Percentiles rank a stretch among this genome's conserved stretches.
Conservation (phyloP, 2,329 filamentous ascomycete genomes). For the Rhinocladiella similis region DNA sequence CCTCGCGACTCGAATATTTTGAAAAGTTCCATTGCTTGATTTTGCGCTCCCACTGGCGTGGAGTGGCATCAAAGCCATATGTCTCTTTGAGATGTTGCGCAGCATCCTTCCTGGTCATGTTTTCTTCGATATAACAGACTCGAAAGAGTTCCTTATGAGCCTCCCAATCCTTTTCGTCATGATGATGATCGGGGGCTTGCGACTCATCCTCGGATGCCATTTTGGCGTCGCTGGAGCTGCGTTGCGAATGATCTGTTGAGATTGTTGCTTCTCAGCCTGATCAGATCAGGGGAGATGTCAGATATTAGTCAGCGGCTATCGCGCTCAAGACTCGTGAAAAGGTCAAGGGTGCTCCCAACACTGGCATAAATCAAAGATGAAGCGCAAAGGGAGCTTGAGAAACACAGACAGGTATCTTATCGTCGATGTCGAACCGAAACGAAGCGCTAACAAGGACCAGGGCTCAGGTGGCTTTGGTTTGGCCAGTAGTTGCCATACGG, state of each 20-base stretch:
- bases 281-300: neutral
- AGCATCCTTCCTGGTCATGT: slow-evolving; percentile 28
- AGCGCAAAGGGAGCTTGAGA: neutral
- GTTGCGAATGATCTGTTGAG: neutral
- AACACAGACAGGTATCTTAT: neutral
- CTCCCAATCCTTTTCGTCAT: slow-evolving; percentile 30
- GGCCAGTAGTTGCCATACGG: neutral
- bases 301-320: neutral
- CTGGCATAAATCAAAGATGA: neutral
- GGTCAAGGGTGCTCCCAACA: neutral
- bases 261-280: slow-evolving; percentile 11
- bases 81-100: slow-evolving; percentile 23
- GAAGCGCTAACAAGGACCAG: slow-evolving; percentile 5
- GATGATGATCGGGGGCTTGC: slow-evolving; percentile 17
- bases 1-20: slow-evolving; percentile 27
- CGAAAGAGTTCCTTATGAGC: slow-evolving; percentile 26
- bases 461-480: neutral
- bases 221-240: neutral
- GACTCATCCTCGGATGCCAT: slow-evolving; percentile 27
- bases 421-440: slow-evolving; percentile 2
- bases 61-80: slow-evolving; percentile 26
- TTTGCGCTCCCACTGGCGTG: slow-evolving; percentile 30
- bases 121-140: slow-evolving; percentile 26
- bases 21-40: slow-evolving; percentile 29
- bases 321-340: neutral